A percentile compares a stretch with the other conserved stretches of the same genome.
phyloP scores from a whole-genome alignment of 345 rosid species.

The Salix arbutifolia region DNA sequence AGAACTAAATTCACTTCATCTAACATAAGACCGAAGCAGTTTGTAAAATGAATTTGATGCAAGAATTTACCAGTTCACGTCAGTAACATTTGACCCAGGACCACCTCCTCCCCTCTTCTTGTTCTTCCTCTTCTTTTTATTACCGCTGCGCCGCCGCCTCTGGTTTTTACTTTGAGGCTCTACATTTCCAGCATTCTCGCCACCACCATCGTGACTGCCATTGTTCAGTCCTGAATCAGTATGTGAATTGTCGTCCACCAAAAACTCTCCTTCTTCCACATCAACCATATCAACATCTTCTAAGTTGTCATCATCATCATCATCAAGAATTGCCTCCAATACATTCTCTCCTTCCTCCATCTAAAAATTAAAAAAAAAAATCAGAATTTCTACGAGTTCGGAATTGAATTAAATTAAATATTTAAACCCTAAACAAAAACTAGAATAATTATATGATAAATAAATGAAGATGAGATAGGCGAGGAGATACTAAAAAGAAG shows the following conservation, averaged over 20 bases:
- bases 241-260: slow-evolving; percentile 31
- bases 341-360: slow-evolving; percentile 68
- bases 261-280: slow-evolving; percentile 73
- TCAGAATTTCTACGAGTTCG: not conserved
- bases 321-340: slow-evolving; percentile 49
- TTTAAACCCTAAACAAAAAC: not conserved
- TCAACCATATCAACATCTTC: slow-evolving; percentile 81
- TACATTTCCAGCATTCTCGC: slow-evolving; percentile 17
- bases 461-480: no score
- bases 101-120: slow-evolving; percentile 26
- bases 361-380: not conserved
- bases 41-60: not conserved
- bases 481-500: no score
- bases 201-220: not conserved
- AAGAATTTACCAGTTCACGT: slow-evolving; percentile 51
- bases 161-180: slow-evolving; percentile 32
- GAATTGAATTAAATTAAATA: not conserved
- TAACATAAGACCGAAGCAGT: not conserved
- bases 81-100: slow-evolving; percentile 37
- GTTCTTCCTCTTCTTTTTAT: slow-evolving; percentile 53
- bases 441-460: no score
- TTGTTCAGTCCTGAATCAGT: slow-evolving; percentile 18
- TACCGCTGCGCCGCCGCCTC: slow-evolving; percentile 39
- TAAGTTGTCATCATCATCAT: slow-evolving; percentile 38
- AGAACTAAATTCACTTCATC: not conserved